Base-by-base conservation (phyloP, 192 early-diverging fungal species). In the Mortierella hygrophila region DNA sequence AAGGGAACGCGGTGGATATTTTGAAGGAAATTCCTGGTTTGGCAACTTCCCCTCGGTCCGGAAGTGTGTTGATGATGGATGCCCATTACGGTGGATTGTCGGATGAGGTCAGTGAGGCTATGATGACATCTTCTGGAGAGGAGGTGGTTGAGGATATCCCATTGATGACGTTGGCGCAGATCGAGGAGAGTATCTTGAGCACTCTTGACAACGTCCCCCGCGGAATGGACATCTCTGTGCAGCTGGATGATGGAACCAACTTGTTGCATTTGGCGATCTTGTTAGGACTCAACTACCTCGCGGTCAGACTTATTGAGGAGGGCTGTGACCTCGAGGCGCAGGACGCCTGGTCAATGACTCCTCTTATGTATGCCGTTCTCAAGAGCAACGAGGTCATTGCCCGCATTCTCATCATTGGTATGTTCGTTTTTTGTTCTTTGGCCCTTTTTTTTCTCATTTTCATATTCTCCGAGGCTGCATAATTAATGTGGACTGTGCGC, bases 161-260 rank as follows among this genome's bases (percentile, higher is more conserved):
- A 0, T 2, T 81, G 57, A n/a, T 81, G 49, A 69, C 84, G 13
- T n/a, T 74, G 21, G 55, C 38, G n/a, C 35, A 80, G n/a, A 79
- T 81, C 1, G 84, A 86, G 35, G 63, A 86, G 38, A 35, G 79
- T 6, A 81, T 86, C 69, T 7, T 86, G 65, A 41, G 70, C 37
- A 86, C 76, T 0, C 47, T 86, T 38, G 72, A 86, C 15, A 44
- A 68, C 7, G 3, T 86, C 23, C 79, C 84, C 1, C 49, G 46
- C 5, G 68, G 69, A 0, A 54, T 86, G 35, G 84, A 86, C 44
- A 81, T 86, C 44, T 86, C 84, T 5, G n/a, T 86, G 32, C 84
- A 86, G 20, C 42, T 86, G 60, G 84, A 86, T 8, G 84, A 86
- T 40, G 84, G 84, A 18, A 86, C 75, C 69, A 86, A 78, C 26